Percentiles rank a stretch among this genome's conserved stretches.
These are phyloP conservation scores for Salix koriyanagi DNA, from an alignment of 345 rosid species.

Conservation along the genomic window DNA sequence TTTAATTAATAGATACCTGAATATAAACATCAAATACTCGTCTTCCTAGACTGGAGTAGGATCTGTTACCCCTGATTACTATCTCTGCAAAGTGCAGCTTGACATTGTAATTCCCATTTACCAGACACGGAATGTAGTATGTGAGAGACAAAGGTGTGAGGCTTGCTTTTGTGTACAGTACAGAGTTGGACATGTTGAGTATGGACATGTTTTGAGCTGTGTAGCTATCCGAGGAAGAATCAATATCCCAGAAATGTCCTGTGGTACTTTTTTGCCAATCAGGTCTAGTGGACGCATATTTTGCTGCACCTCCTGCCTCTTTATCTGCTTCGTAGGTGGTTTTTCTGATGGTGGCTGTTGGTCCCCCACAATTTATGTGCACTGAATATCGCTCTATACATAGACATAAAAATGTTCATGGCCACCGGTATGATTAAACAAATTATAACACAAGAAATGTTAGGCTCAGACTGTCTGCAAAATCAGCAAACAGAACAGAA, in stretches of 20 bases:
- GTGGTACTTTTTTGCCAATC: constrained; percentile 7
- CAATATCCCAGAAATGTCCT: constrained; percentile 6
- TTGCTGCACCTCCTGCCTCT: not conserved
- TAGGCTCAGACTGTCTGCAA: too few relatives aligned
- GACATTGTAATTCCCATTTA: too few relatives aligned
- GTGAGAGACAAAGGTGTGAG: constrained; percentile 11
- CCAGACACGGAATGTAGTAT: not conserved
- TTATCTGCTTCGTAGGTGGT: constrained; percentile 1
- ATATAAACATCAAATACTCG: too few relatives aligned
- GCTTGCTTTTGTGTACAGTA: constrained; percentile 8
- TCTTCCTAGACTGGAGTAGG: too few relatives aligned
- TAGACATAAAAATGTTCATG: not conserved
- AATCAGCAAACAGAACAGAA: not conserved
- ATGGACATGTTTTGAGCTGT: not conserved
- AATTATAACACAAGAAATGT: not conserved
- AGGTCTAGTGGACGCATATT: not conserved
- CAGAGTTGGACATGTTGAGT: not conserved
- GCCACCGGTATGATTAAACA: not conserved
- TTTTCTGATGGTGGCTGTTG: not conserved
- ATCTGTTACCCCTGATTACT: too few relatives aligned
- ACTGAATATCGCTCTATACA: not conserved
- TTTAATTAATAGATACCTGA: too few relatives aligned
- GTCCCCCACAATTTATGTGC: constrained; percentile 17
- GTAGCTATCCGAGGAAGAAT: not conserved
- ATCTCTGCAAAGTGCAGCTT: too few relatives aligned